Evolutionary conservation across 106 monocot species (phyloP).

Genomic region (Dioscorea dumetorum): DNA sequence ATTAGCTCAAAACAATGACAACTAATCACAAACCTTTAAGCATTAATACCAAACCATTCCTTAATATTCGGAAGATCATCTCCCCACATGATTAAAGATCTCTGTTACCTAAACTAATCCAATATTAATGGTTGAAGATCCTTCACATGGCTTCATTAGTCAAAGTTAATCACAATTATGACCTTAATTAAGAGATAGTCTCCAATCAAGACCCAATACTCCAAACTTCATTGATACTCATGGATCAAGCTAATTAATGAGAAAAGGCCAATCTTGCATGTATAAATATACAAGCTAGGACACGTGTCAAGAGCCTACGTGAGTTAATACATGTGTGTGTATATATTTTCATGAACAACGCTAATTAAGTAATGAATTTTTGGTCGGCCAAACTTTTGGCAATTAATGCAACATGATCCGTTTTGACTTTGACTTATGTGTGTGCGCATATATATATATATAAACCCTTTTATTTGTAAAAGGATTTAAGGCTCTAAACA

Average conservation of each 20-base stretch:
- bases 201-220: neutral
- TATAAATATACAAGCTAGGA: too few species aligned
- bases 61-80: neutral
- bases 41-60: too few species aligned
- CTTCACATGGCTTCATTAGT: conserved; percentile 3
- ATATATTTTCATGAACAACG: too few species aligned
- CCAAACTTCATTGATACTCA: neutral
- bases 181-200: neutral
- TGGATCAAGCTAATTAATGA: neutral
- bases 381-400: conserved; percentile 11
- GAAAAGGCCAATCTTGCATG: neutral
- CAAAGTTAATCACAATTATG: neutral
- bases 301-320: too few species aligned
- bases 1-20: too few species aligned
- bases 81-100: conserved; percentile 10
- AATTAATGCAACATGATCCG: conserved; percentile 8
- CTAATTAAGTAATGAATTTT: too few species aligned
- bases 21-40: too few species aligned
- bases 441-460: neutral
- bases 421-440: neutral
- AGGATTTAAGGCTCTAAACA: neutral
- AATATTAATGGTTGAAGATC: conserved; percentile 6
- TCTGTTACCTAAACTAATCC: neutral
- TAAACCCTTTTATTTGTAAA: neutral
- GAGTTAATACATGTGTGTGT: too few species aligned